These are phyloP conservation scores for Colletotrichum scovillei DNA, from an alignment of 2,329 filamentous ascomycete genomes.

Conservation along the genomic window DNA sequence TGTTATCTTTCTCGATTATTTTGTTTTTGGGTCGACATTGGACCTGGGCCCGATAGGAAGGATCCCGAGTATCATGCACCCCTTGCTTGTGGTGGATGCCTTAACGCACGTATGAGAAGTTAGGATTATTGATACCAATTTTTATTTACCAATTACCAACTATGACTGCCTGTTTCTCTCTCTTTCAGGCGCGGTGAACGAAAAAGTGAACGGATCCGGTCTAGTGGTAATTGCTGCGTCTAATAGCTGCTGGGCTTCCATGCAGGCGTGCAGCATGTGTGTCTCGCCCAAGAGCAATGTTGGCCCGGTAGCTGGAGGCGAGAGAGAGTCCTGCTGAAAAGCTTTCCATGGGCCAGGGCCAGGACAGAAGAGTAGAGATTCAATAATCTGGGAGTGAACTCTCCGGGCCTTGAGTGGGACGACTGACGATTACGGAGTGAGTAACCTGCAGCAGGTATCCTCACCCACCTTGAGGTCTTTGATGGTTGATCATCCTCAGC, in stretches of 20 bases:
- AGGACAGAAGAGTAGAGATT: too few species aligned
- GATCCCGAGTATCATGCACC: constrained; percentile 32
- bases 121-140: constrained; percentile 29
- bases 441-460: too few species aligned
- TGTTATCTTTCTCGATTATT: background rate
- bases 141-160: background rate
- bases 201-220: background rate
- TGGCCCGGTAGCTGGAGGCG: background rate
- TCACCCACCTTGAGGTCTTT: too few species aligned
- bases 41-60: constrained; percentile 29
- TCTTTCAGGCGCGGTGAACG: background rate
- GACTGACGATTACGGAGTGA: too few species aligned
- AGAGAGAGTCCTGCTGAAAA: background rate
- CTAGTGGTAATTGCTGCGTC: background rate
- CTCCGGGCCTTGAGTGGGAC: too few species aligned
- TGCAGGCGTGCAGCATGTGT: background rate
- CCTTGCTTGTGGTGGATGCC: constrained; percentile 27
- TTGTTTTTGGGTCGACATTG: background rate
- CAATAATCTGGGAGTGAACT: too few species aligned
- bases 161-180: background rate
- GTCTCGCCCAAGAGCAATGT: background rate
- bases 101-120: constrained; percentile 25
- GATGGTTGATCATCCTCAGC: too few species aligned
- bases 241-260: background rate
- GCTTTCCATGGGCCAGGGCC: background rate